Percentiles rank a stretch among this genome's conserved stretches.
Evolutionary conservation across 108 stramenopile genomes (phyloP).

Genomic region (Cyclotella choctawhatcheeana): DNA sequence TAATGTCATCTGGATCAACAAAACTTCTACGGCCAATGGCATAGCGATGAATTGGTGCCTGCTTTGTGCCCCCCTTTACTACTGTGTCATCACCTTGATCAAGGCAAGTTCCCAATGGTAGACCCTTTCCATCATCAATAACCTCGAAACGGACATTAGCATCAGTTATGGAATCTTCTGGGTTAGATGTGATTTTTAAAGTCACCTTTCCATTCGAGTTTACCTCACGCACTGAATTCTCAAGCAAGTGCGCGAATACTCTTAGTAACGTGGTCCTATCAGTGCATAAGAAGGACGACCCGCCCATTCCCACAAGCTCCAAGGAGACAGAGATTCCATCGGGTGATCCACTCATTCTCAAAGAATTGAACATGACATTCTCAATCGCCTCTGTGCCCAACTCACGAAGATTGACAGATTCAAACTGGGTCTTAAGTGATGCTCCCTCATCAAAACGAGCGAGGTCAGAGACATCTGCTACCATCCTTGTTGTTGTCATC

Average conservation of each 20-base stretch:
- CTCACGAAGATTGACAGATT: conserved; percentile 44
- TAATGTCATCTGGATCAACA: conserved; percentile 33
- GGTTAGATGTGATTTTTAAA: conserved; percentile 26
- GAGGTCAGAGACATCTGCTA: conserved; percentile 54
- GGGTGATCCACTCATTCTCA: conserved; percentile 34
- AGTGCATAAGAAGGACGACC: no score
- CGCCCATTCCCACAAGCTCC: no score
- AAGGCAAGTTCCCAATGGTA: conserved; percentile 40
- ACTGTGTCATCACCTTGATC: conserved; percentile 3
- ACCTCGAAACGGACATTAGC: conserved; percentile 20
- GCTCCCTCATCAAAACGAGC: conserved; percentile 53
- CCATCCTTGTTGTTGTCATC: conserved; percentile 23
- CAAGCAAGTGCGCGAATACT: conserved; percentile 26
- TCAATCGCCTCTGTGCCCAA: conserved; percentile 43
- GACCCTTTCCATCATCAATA: conserved; percentile 36
- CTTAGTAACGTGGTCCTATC: conserved; percentile 23
- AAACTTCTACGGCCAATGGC: conserved; percentile 4
- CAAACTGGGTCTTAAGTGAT: conserved; percentile 31
- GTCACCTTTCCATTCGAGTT: conserved; percentile 16
- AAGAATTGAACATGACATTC: conserved; percentile 11
- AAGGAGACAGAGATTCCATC: no score
- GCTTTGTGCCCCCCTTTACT: not conserved
- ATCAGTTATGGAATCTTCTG: not conserved
- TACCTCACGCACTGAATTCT: conserved; percentile 41
- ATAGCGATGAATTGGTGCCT: conserved; percentile 16